These are phyloP conservation scores for Lomentospora prolificans DNA, from an alignment of 2,329 filamentous ascomycete genomes.

Conservation along the genomic window DNA sequence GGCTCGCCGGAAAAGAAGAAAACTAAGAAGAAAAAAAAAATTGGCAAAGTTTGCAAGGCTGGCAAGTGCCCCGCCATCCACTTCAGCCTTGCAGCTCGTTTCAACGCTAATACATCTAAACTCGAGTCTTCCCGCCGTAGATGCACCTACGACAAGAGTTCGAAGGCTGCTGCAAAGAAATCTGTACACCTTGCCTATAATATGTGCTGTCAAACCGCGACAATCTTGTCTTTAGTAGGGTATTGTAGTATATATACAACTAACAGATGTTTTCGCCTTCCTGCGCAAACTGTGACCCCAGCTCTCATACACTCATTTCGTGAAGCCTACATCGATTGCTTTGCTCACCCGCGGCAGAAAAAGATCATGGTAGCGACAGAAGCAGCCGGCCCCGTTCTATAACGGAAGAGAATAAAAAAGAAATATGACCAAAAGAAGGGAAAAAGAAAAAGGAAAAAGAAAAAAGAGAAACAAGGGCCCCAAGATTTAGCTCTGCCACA, in stretches of 20 bases:
- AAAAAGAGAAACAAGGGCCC: not conserved
- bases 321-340: not conserved
- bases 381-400: not conserved
- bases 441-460: not conserved
- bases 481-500: conserved; percentile 57
- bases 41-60: conserved; percentile 1
- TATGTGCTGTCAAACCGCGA: not conserved
- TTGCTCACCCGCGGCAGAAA: no score
- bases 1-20: not conserved
- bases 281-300: not conserved
- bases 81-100: conserved; percentile 1
- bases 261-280: not conserved
- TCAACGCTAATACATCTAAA: not conserved
- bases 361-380: not conserved
- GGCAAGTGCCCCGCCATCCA: conserved; percentile 5
- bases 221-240: not conserved
- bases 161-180: not conserved
- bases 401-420: not conserved
- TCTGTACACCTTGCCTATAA: not conserved
- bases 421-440: not conserved
- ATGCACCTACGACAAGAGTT: no score
- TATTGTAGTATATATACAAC: not conserved
- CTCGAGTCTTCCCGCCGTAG: not conserved
- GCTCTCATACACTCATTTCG: not conserved
- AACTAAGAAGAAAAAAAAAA: conserved; percentile 1